These are phyloP conservation scores for Alloascoidea hylecoeti DNA, from an alignment of 805 yeast genomes.

Conservation along the genomic window DNA sequence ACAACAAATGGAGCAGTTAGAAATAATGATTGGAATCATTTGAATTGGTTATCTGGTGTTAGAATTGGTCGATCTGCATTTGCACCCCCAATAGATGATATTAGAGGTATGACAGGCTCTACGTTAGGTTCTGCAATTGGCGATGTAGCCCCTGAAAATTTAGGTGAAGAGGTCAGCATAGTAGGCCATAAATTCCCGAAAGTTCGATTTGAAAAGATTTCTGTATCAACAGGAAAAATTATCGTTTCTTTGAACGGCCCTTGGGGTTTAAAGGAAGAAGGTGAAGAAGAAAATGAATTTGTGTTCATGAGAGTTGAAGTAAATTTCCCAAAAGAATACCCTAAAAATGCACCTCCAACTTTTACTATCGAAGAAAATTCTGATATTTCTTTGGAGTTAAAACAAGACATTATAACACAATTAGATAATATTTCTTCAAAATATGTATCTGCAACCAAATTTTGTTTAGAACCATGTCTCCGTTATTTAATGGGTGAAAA, in stretches of 20 bases:
- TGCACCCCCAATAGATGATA: conserved; percentile 6
- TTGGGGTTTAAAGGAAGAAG: conserved; percentile 32
- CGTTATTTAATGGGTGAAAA: conserved; percentile 74
- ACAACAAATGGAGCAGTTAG: conserved; percentile 14
- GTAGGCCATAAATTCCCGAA: conserved; percentile 87
- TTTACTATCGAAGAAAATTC: conserved; percentile 71
- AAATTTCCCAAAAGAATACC: conserved; percentile 64
- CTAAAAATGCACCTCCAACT: conserved; percentile 36
- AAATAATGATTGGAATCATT: conserved; percentile 28
- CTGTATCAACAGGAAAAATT: conserved; percentile 75
- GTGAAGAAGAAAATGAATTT: conserved; percentile 26
- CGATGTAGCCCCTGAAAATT: conserved; percentile 31
- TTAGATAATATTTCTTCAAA: conserved; percentile 41
- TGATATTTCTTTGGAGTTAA: conserved; percentile 36
- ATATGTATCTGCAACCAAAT: conserved; percentile 41
- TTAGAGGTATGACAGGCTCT: conserved; percentile 12
- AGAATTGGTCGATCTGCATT: conserved; percentile 46
- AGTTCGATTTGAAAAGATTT: conserved; percentile 71
- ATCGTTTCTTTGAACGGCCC: conserved; percentile 73
- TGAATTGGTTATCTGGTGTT: conserved; percentile 91
- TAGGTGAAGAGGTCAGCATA: conserved; percentile 84
- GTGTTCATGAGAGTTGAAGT: conserved; percentile 59
- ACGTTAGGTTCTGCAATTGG: conserved; percentile 6
- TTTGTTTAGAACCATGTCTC: conserved; percentile 71
- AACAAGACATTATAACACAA: conserved; percentile 33